Conservation (phyloP, 1,284 basidiomycete genomes). For the Kwoniella shivajii region DNA sequence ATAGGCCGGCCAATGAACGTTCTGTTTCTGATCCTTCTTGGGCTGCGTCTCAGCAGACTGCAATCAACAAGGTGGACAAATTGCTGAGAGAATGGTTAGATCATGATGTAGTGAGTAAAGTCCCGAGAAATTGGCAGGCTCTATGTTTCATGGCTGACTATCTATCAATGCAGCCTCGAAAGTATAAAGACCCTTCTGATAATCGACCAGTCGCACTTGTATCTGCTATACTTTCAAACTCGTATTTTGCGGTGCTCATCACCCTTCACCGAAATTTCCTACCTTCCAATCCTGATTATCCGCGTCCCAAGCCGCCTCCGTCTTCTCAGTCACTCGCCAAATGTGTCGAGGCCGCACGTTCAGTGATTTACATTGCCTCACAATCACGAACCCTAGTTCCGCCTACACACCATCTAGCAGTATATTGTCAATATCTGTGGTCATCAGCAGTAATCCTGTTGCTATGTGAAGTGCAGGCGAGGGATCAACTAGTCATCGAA, state of each 20-base stretch:
- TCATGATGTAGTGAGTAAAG: constrained; percentile 54
- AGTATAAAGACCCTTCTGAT: constrained; percentile 58
- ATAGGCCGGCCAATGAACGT: constrained; percentile 43
- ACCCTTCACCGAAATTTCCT: constrained; percentile 87
- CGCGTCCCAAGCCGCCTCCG: constrained; percentile 47
- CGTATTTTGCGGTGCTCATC: constrained; percentile 84
- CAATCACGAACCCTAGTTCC: constrained; percentile 82
- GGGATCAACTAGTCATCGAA: constrained; percentile 65
- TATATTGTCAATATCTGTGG: constrained; percentile 88
- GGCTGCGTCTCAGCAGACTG: constrained; percentile 68
- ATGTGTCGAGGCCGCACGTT: constrained; percentile 51
- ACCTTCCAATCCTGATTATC: constrained; percentile 48
- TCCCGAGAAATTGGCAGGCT: background rate
- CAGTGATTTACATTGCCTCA: constrained; percentile 72
- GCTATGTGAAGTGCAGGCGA: constrained; percentile 80
- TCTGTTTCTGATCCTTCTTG: constrained; percentile 64
- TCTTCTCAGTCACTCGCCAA: constrained; percentile 47
- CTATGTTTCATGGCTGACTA: background rate
- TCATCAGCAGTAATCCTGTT: constrained; percentile 85
- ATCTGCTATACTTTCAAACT: constrained; percentile 83
- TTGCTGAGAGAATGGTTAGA: constrained; percentile 80
- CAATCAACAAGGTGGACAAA: constrained; percentile 73
- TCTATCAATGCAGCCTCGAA: constrained; percentile 63
- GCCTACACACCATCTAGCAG: constrained; percentile 82
- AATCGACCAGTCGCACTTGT: constrained; percentile 56